Percentiles rank a stretch among this genome's conserved stretches.
These are phyloP conservation scores for Paramecium sexaurelia DNA, from an alignment of 73 alveolate species.

Conservation along the genomic window DNA sequence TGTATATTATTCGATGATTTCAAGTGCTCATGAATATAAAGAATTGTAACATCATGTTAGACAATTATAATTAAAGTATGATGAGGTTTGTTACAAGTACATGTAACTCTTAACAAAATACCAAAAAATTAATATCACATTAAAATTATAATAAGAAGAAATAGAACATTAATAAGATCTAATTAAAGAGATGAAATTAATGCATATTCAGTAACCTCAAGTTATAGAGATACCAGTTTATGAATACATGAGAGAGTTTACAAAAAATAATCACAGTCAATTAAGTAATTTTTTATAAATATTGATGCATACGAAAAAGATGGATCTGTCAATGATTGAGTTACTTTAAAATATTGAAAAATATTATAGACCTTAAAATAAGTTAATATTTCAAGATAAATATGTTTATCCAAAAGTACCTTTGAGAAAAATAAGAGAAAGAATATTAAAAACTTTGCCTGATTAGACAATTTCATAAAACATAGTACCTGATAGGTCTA, in stretches of 20 bases:
- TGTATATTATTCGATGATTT: not conserved
- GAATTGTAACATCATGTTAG: not conserved
- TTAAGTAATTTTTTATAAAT: not conserved
- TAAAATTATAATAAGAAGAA: not conserved
- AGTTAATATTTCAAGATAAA: not conserved
- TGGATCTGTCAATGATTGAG: not conserved
- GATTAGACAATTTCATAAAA: not conserved
- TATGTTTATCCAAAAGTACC: not conserved
- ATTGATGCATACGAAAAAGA: not conserved
- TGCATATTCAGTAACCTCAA: not conserved
- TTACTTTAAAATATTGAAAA: not conserved
- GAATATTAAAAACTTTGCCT: not conserved
- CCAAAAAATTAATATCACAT: not conserved
- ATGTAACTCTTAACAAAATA: not conserved
- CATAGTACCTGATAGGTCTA: not conserved
- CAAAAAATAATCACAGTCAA: not conserved
- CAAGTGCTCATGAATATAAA: not conserved
- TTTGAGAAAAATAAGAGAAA: not conserved
- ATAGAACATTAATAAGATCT: not conserved
- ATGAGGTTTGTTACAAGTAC: not conserved
- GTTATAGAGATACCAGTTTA: not conserved
- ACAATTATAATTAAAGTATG: not conserved
- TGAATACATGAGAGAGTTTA: not conserved
- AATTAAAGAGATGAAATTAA: not conserved
- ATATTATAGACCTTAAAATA: not conserved